Conservation (phyloP, 345 rosid species). For the Cardiospermum halicacabum region DNA sequence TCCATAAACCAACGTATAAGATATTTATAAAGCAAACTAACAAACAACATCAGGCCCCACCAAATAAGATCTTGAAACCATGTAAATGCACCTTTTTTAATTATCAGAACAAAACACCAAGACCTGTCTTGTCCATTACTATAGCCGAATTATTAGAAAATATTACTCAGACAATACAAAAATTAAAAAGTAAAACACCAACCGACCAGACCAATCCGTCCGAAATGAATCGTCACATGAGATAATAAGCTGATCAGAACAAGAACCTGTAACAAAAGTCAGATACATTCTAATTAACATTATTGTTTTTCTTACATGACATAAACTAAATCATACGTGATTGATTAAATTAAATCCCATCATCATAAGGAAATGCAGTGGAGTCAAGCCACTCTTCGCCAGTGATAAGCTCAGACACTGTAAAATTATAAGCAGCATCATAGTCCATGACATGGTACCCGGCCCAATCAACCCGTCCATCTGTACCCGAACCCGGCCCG, state of each 20-base stretch:
- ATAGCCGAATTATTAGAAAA: background rate
- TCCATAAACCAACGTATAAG: too few species aligned
- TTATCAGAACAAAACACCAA: background rate
- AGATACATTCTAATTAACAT: too few species aligned
- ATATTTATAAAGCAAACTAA: too few species aligned
- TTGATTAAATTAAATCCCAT: slow-evolving; percentile 36
- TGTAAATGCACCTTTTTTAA: background rate
- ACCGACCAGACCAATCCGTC: background rate
- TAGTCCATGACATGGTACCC: slow-evolving; percentile 68
- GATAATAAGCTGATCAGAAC: background rate
- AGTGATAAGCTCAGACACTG: slow-evolving; percentile 61
- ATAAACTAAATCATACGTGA: background rate
- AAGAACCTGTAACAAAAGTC: background rate
- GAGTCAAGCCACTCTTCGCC: slow-evolving; percentile 74
- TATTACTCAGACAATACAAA: too few species aligned
- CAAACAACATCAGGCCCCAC: background rate
- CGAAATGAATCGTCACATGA: background rate
- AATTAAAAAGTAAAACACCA: too few species aligned
- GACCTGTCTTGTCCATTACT: background rate
- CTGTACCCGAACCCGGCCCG: slow-evolving; percentile 70
- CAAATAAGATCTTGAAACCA: background rate
- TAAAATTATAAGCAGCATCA: slow-evolving; percentile 55
- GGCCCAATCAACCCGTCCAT: slow-evolving; percentile 57
- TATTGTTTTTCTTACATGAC: background rate
- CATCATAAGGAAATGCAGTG: slow-evolving; percentile 73